Base-by-base conservation (phyloP, 805 yeast species). In the Starmera amethionina region DNA sequence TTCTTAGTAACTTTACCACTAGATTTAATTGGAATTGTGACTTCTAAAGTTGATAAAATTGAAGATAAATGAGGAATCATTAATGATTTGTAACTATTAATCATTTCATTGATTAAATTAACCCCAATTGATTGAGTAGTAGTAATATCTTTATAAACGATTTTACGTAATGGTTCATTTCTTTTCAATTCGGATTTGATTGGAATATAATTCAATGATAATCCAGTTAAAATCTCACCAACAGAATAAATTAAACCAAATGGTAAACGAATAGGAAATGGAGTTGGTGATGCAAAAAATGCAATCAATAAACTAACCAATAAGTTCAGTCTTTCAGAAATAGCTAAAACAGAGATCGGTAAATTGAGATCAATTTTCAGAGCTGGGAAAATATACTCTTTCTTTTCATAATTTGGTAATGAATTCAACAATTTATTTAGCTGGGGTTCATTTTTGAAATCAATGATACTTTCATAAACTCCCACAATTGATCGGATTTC, bases 391-490 rank as follows among this genome's bases (percentile, higher is more conserved):
- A 65, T 54, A 12, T 59, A 50, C 38, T 46, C 46, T 32, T 51
- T 50, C 5, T 43, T 38, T 36, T 54, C 57, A 29, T 48, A 43
- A 13, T 44, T 49, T 44, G 75, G 72, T 35, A 79, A 55, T 22
- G 50, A 49, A 10, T 66, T 62, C 34, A 78, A 52, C 36, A 70
- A 51, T 1, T 57, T 52, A 30, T 53, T 43, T 16, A 73, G 52
- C 13, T 77, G 80, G 18, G 63, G 59, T 54, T 82, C 89, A 37
- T 75, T 75, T 19, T 62, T 64, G 31, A 80, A 54, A 39, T 75
- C 79, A 41, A 84, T 58, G 40, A 82, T 70, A 39, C 75, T 77
- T 31, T 69, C 67, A 53, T 79, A 81, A 30, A 84, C 57, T n/a
- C 64, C 54, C 15, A 79, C 53, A 6, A 77, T 71, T 5, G 79